A percentile compares a stretch with the other conserved stretches of the same genome.
These are phyloP conservation scores for Emmonsiellopsis sp. DNA, from an alignment of 2,329 filamentous ascomycete genomes.

Conservation along the genomic window DNA sequence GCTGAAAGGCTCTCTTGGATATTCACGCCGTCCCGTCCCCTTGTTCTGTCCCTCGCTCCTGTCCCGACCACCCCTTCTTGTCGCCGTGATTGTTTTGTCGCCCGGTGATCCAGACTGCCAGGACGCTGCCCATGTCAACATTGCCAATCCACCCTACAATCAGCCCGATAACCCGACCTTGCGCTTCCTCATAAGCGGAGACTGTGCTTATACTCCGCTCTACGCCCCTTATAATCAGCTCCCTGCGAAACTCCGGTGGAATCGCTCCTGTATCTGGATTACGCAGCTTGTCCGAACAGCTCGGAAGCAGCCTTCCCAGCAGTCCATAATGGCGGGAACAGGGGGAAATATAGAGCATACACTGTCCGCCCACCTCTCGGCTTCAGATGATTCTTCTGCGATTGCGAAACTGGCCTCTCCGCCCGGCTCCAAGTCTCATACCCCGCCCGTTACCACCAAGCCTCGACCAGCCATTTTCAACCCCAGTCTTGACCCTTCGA, in stretches of 20 bases:
- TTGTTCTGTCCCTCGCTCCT: neutral
- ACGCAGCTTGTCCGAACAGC: neutral
- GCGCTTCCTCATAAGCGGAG: neutral
- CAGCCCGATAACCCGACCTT: neutral
- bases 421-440: constrained; percentile 44
- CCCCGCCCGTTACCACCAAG: constrained; percentile 47
- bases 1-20: neutral
- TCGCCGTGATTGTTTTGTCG: constrained; percentile 1
- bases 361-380: neutral
- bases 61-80: neutral
- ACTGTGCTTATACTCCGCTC: no score
- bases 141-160: neutral
- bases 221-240: no score
- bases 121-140: neutral
- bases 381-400: constrained; percentile 10
- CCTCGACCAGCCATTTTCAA: constrained; percentile 26
- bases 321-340: constrained; percentile 5
- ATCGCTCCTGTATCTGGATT: neutral
- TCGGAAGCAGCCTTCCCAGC: neutral
- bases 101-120: neutral
- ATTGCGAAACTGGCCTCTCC: constrained; percentile 36
- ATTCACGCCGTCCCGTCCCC: neutral
- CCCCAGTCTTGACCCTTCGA: constrained; percentile 11
- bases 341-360: neutral
- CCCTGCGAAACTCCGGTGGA: neutral